phyloP scores from a whole-genome alignment of 2,329 filamentous ascomycete species.

The Fusarium gaditjirri region DNA sequence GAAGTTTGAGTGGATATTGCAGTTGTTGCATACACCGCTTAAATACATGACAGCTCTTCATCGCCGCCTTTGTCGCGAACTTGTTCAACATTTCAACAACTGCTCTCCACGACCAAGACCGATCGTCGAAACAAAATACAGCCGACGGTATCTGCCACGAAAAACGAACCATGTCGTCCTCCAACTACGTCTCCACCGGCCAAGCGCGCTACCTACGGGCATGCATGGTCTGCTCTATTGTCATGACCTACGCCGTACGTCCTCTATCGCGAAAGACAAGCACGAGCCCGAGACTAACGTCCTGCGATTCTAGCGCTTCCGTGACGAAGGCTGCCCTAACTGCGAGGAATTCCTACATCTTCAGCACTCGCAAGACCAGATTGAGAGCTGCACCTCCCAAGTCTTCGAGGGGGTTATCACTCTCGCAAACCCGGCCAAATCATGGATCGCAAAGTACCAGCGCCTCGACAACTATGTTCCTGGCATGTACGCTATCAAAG shows the following conservation, averaged over 20 bases:
- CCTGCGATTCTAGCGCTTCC: constrained; percentile 73
- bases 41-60: constrained; percentile 31
- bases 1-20: constrained; percentile 8
- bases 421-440: constrained; percentile 81
- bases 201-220: constrained; percentile 90
- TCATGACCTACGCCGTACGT: constrained; percentile 80
- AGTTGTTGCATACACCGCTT: constrained; percentile 35
- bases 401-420: constrained; percentile 95
- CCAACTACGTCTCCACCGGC: constrained; percentile 75
- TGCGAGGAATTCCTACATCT: constrained; percentile 94
- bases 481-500: constrained; percentile 94
- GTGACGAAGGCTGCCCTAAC: constrained; percentile 90
- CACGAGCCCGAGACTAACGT: constrained; percentile 19
- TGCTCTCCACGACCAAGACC: constrained; percentile 1
- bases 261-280: not conserved
- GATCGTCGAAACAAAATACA: not conserved
- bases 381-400: constrained; percentile 93
- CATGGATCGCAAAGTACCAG: constrained; percentile 98
- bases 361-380: constrained; percentile 78
- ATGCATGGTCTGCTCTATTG: constrained; percentile 98
- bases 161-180: constrained; percentile 49
- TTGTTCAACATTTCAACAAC: constrained; percentile 3
- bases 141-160: not conserved
- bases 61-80: constrained; percentile 25
- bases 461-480: constrained; percentile 87